Evolutionary conservation across 106 monocot species (phyloP), one percentile per base, ranked within the genome.

Genomic region (Dendrobium catenatum): DNA sequence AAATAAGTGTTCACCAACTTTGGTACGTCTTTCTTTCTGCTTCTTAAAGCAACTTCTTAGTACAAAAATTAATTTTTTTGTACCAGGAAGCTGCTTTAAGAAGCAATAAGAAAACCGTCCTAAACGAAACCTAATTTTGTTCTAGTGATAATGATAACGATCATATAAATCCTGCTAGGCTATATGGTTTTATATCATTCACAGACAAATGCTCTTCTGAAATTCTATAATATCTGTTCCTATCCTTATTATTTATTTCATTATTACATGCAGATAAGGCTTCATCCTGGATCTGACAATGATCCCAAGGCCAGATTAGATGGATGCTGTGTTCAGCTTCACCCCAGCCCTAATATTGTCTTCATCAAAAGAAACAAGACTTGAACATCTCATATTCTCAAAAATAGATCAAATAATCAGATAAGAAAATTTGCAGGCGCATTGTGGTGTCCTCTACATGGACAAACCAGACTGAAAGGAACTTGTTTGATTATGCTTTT

Each of bases 281-380:
- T 84, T 77, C 77, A 84, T 31, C 86, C 82, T 61, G 72, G 33
- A 78, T 33, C 73, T 54, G 73, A 80, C 46, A 54, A 80, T 26
- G 77, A 82, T 17, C 40, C 73, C 29, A 73, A 67, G 2, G 42
- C 42, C 2, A 77, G 59, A 9, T 17, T 68, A n/a, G 67, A 80
- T 73, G 82, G 80, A 13, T 84, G 42, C 37, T 0, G 77, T 78
- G 47, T 75, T 73, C 81, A 86, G 47, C 81, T 16, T 77, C 77
- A 78, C 56, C 82, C 85, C 9, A 85, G 78, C 74, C 80, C 83
- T 18, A 86, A 86, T 68, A 81, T 91, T 37, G 10, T 77, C 72
- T 79, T 91, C 59, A 68, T 46, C 56, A 91, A 55, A 84, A 90
- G 90, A 75, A 81, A 37, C 61, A 61, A 61, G 61, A 61, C n/a